These are phyloP conservation scores for Venturia nashicola DNA, from an alignment of 2,329 filamentous ascomycete species.

Conservation along the genomic window DNA sequence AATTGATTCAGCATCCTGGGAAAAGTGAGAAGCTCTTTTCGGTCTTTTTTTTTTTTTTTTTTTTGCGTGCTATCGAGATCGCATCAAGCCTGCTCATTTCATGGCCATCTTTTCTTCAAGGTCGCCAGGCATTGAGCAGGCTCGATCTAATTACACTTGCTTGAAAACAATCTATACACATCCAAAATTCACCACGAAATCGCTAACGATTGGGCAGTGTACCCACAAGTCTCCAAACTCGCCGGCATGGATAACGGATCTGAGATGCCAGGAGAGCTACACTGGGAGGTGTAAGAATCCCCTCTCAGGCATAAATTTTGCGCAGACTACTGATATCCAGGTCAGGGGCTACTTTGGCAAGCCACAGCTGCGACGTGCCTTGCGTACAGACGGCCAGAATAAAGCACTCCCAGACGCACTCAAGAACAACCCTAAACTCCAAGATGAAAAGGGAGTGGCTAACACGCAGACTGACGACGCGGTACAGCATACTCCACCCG, in stretches of 20 bases:
- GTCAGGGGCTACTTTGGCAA: conserved; percentile 93
- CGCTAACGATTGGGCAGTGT: conserved; percentile 44
- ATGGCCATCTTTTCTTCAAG: background rate
- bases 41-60: background rate
- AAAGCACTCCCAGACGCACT: conserved; percentile 61
- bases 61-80: too few relatives aligned
- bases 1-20: conserved; percentile 87
- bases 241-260: conserved; percentile 71
- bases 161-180: background rate
- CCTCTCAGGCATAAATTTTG: background rate
- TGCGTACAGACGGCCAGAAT: conserved; percentile 81
- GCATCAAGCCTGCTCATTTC: background rate
- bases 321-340: conserved; percentile 39
- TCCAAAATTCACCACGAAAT: background rate
- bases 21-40: conserved; percentile 28
- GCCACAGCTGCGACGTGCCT: conserved; percentile 70
- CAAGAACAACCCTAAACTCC: conserved; percentile 60
- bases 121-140: background rate
- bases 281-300: conserved; percentile 23
- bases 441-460: conserved; percentile 76
- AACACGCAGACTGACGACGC: conserved; percentile 68
- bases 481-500: conserved; percentile 78
- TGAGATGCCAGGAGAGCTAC: conserved; percentile 82
- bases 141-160: background rate
- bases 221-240: conserved; percentile 73